Conservation (phyloP, 1,284 basidiomycete genomes). For the Apiotrichum siamense region DNA sequence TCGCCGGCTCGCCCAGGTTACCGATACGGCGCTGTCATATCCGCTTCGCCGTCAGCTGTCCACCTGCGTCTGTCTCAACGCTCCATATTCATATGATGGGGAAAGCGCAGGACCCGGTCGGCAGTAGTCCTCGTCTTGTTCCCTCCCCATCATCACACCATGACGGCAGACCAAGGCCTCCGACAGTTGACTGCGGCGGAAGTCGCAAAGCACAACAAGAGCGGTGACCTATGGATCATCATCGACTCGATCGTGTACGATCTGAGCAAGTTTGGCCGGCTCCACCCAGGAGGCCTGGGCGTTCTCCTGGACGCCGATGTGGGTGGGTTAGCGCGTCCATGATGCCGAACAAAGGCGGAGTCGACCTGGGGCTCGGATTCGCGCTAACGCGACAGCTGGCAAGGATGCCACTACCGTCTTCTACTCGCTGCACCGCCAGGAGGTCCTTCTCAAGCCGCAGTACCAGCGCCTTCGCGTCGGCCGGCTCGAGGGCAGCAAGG, state of each 20-base stretch:
- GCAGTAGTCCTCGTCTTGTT: no score
- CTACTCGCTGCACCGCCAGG: slow-evolving; percentile 73
- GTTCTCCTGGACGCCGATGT: slow-evolving; percentile 70
- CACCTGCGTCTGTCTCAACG: no score
- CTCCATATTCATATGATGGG: no score
- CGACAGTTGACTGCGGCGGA: slow-evolving; percentile 45
- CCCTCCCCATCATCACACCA: neutral
- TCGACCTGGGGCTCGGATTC: neutral
- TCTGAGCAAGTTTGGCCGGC: slow-evolving; percentile 64
- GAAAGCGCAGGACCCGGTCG: no score
- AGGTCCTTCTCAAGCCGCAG: slow-evolving; percentile 67
- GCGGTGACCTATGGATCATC: slow-evolving; percentile 72
- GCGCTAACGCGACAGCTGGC: slow-evolving; percentile 50
- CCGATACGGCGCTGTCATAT: no score
- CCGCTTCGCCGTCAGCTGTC: no score
- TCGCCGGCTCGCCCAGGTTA: no score
- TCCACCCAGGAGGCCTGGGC: slow-evolving; percentile 75
- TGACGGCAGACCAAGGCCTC: slow-evolving; percentile 15
- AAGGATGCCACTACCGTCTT: slow-evolving; percentile 81
- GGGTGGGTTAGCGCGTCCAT: slow-evolving; percentile 58
- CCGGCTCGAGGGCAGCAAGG: slow-evolving; percentile 59
- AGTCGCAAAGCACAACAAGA: slow-evolving; percentile 63
- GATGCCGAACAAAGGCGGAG: neutral
- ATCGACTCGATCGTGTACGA: slow-evolving; percentile 78
- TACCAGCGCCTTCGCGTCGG: slow-evolving; percentile 68